Base-by-base conservation (phyloP, 495 filamentous ascomycete genomes). In the Rostrohypoxylon terebratum region DNA sequence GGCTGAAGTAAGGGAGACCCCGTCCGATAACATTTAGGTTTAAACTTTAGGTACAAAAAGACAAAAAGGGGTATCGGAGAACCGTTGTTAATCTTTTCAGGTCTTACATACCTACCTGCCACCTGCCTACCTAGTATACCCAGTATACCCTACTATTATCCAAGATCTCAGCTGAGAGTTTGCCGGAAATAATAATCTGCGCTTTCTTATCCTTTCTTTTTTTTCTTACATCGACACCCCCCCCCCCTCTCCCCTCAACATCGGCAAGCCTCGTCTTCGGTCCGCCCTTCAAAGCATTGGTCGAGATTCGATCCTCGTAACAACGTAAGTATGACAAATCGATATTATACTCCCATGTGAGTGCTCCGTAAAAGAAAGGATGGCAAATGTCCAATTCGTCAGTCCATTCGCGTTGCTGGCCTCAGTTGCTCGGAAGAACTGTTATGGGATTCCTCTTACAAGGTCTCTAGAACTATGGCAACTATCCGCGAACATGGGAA, bases 401-500 rank as follows among this genome's bases (percentile, higher is more conserved):
- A 58, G 16, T 51, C 4, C 9, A 38, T n/a, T 31, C 14, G 18
- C 3, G 47, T 23, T 69, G 65, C 48, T 58, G 33, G 57, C 33
- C 23, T 74, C 71, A 66, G 66, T 28, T 59, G 58, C 61, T 63
- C 66, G 62, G 66, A 40, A 54, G 71, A 48, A 31, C 36, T 21
- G 54, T 20, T 25, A 36, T 54, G 51, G 34, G 20, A 25, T 61
- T 59, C 44, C 44, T 63, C 45, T 72, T 65, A 65, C 73, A 72
- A 75, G 66, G 71, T 42, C 65, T 71, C 44, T 33, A 25, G 40
- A 47, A 59, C 28, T 51, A 59, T 48, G 75, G 75, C 73, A 77
- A 74, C 55, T 69, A 60, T 77, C 75, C 69, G 75, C 75, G 75
- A 77, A 66, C 73, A 76, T 73, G 75, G 70, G 72, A 74, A 62